Percentiles rank a stretch among this genome's conserved stretches.
phyloP scores from a whole-genome alignment of 768 basidiomycete genomes.

The Suillus subalutaceus region DNA sequence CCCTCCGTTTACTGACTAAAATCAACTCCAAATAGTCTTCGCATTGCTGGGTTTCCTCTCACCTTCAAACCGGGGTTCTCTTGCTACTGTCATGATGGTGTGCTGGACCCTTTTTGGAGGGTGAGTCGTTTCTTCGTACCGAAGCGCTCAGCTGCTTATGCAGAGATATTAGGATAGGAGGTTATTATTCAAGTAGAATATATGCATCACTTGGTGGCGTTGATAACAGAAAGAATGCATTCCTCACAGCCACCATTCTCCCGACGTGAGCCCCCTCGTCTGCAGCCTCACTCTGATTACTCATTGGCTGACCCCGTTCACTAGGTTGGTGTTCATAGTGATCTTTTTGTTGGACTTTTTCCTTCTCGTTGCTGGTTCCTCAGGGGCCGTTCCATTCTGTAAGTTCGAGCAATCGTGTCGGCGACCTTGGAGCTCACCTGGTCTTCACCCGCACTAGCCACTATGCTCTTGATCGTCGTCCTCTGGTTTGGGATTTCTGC shows the following conservation, averaged over 20 bases:
- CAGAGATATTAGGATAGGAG: constrained; percentile 63
- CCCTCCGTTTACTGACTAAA: constrained; percentile 12
- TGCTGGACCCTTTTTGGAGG: constrained; percentile 94
- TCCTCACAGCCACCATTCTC: constrained; percentile 85
- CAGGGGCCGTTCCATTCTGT: constrained; percentile 97
- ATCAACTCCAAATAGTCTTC: constrained; percentile 58
- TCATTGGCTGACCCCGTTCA: constrained; percentile 16
- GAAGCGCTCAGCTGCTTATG: constrained; percentile 11
- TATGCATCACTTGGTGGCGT: constrained; percentile 81
- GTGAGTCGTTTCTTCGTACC: constrained; percentile 39
- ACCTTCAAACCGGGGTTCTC: constrained; percentile 92
- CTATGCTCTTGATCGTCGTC: constrained; percentile 80
- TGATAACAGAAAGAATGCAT: constrained; percentile 78
- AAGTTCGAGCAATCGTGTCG: constrained; percentile 18
- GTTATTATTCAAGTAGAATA: constrained; percentile 84
- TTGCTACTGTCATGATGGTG: constrained; percentile 71
- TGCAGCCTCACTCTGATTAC: background rate
- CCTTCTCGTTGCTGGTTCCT: constrained; percentile 81
- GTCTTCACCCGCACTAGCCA: constrained; percentile 47
- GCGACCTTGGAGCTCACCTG: constrained; percentile 2
- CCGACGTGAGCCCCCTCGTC: constrained; percentile 64
- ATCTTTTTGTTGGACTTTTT: constrained; percentile 93
- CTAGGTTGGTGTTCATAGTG: constrained; percentile 77
- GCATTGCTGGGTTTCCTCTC: constrained; percentile 92
- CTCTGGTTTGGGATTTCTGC: constrained; percentile 96